phyloP scores from a whole-genome alignment of 768 basidiomycete species.

The Leccinellum luteum region DNA sequence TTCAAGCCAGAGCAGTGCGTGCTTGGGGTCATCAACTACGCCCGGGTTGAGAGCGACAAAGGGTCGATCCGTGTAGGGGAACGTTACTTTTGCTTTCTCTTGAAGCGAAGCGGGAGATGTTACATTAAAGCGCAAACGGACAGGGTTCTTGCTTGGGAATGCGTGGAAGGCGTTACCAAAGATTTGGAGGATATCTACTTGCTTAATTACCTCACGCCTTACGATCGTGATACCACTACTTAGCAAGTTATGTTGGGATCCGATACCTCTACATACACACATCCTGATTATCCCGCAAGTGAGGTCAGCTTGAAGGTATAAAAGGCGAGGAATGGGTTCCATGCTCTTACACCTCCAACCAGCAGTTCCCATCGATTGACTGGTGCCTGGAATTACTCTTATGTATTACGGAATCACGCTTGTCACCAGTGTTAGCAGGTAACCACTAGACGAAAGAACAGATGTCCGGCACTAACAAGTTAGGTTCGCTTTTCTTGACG shows the following conservation, averaged over 20 bases:
- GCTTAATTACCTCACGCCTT: slow-evolving; percentile 6
- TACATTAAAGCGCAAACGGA: slow-evolving; percentile 18
- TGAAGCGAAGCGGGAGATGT: slow-evolving; percentile 4
- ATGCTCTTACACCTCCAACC: too few species aligned
- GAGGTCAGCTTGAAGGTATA: slow-evolving; percentile 7
- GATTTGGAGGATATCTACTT: slow-evolving; percentile 7
- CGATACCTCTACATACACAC: neutral
- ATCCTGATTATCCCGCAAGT: neutral
- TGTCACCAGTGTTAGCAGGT: too few species aligned
- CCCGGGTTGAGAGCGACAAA: slow-evolving; percentile 4
- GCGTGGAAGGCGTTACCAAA: slow-evolving; percentile 6
- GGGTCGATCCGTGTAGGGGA: slow-evolving; percentile 10
- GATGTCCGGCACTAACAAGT: slow-evolving; percentile 1
- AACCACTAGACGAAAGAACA: neutral
- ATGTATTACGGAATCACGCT: too few species aligned
- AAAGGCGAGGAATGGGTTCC: slow-evolving; percentile 10
- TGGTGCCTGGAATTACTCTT: too few species aligned
- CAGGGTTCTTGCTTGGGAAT: slow-evolving; percentile 11
- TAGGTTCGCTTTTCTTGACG: neutral
- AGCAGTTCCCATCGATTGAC: too few species aligned
- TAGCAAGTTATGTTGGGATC: too few species aligned
- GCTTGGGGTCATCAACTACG: slow-evolving; percentile 15
- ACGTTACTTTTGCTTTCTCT: slow-evolving; percentile 10
- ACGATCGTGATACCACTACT: slow-evolving; percentile 1
- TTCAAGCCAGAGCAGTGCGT: slow-evolving; percentile 16